These are phyloP conservation scores for Solanum hybrid DNA, from an alignment of 305 asterid genomes.

Conservation along the genomic window DNA sequence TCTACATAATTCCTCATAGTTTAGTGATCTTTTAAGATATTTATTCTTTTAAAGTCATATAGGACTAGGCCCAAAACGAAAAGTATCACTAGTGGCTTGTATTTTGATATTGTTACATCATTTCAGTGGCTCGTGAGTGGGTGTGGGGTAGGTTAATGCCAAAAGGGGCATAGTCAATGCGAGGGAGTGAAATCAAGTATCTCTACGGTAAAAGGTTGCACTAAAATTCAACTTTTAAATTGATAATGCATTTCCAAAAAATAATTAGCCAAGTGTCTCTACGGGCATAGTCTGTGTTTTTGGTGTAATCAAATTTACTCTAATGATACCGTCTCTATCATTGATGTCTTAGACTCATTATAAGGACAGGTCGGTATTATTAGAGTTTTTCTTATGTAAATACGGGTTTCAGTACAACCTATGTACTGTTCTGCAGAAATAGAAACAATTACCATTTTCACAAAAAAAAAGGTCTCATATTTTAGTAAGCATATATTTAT, in stretches of 20 bases:
- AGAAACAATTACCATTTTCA: too few relatives aligned
- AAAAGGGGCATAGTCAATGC: not conserved
- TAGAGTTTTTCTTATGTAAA: too few relatives aligned
- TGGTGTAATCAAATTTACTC: too few relatives aligned
- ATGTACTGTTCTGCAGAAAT: too few relatives aligned
- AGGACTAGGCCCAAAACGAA: not conserved
- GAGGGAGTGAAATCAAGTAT: not conserved
- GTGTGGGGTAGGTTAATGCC: not conserved
- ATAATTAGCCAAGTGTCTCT: too few relatives aligned
- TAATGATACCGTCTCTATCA: too few relatives aligned
- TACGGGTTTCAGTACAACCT: too few relatives aligned
- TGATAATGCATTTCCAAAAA: not conserved
- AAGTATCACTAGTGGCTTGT: not conserved
- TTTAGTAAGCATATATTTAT: not conserved
- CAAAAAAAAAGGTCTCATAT: too few relatives aligned
- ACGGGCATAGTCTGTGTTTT: too few relatives aligned
- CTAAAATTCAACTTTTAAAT: not conserved
- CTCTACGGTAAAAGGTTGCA: not conserved
- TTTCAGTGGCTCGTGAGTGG: not conserved
- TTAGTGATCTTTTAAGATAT: not conserved
- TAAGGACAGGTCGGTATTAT: too few relatives aligned
- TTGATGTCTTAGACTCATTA: too few relatives aligned
- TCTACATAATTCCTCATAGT: not conserved
- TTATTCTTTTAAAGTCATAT: not conserved
- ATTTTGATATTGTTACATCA: not conserved